These are phyloP conservation scores for Penicillium crystallinum DNA, from an alignment of 495 filamentous ascomycete genomes.

Conservation along the genomic window DNA sequence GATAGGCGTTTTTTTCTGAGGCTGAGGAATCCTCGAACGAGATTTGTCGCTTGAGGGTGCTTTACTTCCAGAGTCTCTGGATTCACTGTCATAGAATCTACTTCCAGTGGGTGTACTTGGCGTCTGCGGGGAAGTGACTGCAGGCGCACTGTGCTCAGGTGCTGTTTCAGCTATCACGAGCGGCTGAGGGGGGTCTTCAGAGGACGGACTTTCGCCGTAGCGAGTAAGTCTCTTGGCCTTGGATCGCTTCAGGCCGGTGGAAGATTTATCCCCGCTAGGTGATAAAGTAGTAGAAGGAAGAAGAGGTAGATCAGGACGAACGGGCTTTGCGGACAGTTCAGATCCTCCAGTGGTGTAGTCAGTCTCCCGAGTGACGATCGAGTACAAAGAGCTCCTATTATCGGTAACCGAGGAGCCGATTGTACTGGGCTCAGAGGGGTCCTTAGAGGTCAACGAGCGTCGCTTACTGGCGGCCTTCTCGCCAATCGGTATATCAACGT, in stretches of 20 bases:
- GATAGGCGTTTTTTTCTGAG: conserved; percentile 31
- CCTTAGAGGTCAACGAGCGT: conserved; percentile 31
- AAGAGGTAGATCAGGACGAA: conserved; percentile 19
- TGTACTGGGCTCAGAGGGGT: conserved; percentile 36
- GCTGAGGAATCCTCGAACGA: conserved; percentile 8
- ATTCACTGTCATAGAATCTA: conserved; percentile 24
- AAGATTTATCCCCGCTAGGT: conserved; percentile 22
- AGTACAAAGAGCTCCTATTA: conserved; percentile 29
- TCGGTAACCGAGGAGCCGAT: conserved; percentile 30
- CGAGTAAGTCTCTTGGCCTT: conserved; percentile 51
- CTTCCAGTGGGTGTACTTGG: conserved; percentile 9
- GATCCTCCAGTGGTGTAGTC: conserved; percentile 29
- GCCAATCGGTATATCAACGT: conserved; percentile 69
- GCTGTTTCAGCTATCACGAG: conserved; percentile 10
- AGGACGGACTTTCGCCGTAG: conserved; percentile 34
- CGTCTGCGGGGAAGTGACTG: not conserved
- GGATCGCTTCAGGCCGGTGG: conserved; percentile 46
- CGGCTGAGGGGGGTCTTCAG: conserved; percentile 21
- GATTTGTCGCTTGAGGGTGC: conserved; percentile 7
- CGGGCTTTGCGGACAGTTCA: conserved; percentile 20
- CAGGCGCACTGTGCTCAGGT: not conserved
- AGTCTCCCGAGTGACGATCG: conserved; percentile 34
- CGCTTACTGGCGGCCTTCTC: conserved; percentile 46
- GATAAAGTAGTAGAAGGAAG: conserved; percentile 22
- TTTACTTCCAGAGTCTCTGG: conserved; percentile 2